Percentiles rank a stretch among this genome's conserved stretches.
phyloP scores from a whole-genome alignment of 164 flowering plant genomes.

The Umbilicus rupestris region DNA sequence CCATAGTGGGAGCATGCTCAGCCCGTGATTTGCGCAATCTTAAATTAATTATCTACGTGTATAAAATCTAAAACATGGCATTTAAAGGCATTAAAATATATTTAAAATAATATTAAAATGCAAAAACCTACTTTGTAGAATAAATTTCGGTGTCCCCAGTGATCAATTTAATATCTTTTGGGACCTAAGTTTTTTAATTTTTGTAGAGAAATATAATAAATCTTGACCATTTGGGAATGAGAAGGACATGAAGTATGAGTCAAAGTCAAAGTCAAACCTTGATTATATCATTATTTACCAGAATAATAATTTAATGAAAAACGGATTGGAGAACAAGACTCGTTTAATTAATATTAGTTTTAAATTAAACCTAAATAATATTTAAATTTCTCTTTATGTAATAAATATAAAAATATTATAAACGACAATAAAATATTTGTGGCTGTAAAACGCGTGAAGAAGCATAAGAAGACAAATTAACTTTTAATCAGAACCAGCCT shows the following conservation, averaged over 20 bases:
- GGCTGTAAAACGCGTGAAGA: slow-evolving; percentile 1
- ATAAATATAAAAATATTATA: no score
- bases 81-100: neutral
- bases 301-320: no score
- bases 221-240: neutral
- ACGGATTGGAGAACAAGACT: no score
- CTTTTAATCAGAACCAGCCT: neutral
- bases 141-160: neutral
- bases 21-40: slow-evolving; percentile 3
- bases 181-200: neutral
- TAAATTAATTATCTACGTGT: neutral
- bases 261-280: slow-evolving; percentile 6
- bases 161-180: neutral
- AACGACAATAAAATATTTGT: neutral
- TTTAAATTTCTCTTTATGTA: no score
- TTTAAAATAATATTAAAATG: neutral
- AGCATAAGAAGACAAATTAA: neutral
- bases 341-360: no score
- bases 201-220: neutral
- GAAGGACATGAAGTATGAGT: neutral
- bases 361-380: no score
- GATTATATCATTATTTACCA: no score
- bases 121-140: neutral
- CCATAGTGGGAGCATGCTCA: neutral
- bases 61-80: neutral